Percentiles rank a stretch among this genome's conserved stretches.
Evolutionary conservation across 352 stramenopile genomes (phyloP).

Genomic region (Phytophthora syringae): DNA sequence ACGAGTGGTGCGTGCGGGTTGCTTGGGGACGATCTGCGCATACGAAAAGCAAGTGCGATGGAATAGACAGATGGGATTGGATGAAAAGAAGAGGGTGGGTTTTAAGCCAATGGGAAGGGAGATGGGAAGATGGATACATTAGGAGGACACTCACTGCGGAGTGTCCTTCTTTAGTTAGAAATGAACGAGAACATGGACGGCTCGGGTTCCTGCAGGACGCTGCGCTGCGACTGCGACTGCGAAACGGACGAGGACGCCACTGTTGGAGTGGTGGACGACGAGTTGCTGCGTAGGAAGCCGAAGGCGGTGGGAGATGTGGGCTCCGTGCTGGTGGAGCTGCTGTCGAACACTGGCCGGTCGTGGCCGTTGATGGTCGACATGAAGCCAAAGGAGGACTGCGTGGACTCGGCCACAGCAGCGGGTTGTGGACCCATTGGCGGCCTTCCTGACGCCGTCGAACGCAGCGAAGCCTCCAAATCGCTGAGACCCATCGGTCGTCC

Average conservation of each 20-base stretch:
- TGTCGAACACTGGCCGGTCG: constrained; percentile 30
- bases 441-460: constrained; percentile 34
- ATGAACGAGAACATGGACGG: constrained; percentile 74
- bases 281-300: constrained; percentile 53
- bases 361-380: constrained; percentile 40
- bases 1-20: constrained; percentile 3
- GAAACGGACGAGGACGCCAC: constrained; percentile 33
- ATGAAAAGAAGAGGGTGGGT: background rate
- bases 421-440: constrained; percentile 4
- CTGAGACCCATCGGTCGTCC: constrained; percentile 54
- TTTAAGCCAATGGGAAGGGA: background rate
- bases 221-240: constrained; percentile 29
- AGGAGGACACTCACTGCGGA: constrained; percentile 2
- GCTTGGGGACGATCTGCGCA: background rate
- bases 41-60: background rate
- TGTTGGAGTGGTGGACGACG: constrained; percentile 40
- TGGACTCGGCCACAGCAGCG: constrained; percentile 24
- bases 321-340: constrained; percentile 39
- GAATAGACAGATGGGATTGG: background rate
- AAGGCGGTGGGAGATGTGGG: constrained; percentile 66
- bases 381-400: constrained; percentile 61
- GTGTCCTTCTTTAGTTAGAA: constrained; percentile 35
- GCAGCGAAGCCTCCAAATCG: constrained; percentile 46
- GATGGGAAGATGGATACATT: background rate
- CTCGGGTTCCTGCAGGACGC: constrained; percentile 32